A percentile compares a stretch with the other conserved stretches of the same genome.
phyloP scores from a whole-genome alignment of 352 stramenopile species.

The Globisporangium nodosum region DNA sequence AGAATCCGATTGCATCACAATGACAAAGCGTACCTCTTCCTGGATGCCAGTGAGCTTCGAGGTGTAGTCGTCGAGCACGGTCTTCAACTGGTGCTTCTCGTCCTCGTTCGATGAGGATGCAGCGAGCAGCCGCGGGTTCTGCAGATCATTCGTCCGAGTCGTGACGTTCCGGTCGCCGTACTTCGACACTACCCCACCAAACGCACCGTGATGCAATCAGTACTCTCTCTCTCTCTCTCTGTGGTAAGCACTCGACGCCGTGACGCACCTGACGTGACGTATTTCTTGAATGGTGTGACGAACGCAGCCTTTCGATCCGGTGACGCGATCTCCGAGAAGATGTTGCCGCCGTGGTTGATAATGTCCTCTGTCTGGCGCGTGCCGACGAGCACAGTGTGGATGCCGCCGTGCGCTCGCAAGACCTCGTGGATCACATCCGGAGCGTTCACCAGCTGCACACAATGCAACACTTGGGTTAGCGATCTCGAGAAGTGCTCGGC shows the following conservation, averaged over 20 bases:
- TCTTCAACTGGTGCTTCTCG: constrained; percentile 59
- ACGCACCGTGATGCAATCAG: not conserved
- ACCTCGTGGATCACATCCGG: constrained; percentile 82
- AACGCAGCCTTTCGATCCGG: constrained; percentile 66
- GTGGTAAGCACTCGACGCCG: not conserved
- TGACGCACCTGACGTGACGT: constrained; percentile 63
- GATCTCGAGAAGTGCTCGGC: not conserved
- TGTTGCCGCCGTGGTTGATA: constrained; percentile 60
- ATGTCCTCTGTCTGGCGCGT: constrained; percentile 68
- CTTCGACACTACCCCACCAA: constrained; percentile 50
- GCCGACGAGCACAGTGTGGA: constrained; percentile 78
- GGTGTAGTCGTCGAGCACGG: constrained; percentile 35
- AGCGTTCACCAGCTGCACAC: constrained; percentile 58
- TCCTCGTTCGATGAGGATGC: constrained; percentile 77
- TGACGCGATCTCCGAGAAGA: constrained; percentile 53
- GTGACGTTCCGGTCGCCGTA: constrained; percentile 80
- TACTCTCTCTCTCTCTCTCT: not conserved
- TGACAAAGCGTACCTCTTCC: constrained; percentile 29
- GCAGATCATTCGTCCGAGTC: constrained; percentile 79
- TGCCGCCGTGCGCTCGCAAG: constrained; percentile 52
- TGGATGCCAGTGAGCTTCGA: constrained; percentile 37
- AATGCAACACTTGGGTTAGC: not conserved
- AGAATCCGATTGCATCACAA: not conserved
- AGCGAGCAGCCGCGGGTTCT: constrained; percentile 57
- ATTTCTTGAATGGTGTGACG: constrained; percentile 84